Evolutionary conservation across 176 grass and related monocot species (phyloP), one percentile per base, ranked within the genome.

Genomic region (Cenchrus fungigraminus): DNA sequence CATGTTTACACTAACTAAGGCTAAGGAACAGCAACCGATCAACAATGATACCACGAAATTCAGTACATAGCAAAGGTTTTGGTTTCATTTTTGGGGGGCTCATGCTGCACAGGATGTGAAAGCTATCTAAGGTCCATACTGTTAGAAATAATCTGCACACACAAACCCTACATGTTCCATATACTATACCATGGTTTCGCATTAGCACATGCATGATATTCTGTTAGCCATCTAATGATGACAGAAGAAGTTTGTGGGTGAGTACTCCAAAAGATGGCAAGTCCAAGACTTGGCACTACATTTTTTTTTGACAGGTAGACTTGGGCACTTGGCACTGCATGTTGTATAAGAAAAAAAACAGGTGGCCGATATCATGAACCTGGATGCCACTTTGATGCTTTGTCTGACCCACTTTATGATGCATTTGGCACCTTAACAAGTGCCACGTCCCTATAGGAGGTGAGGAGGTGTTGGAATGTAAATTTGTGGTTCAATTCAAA

Each of bases 61-160:
- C 6, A 22, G 54, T 68, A 40, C 14, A 76, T 8, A 70, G 14
- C 11, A 70, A 76, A 65, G 14, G 6, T 13, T 70, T 45, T 58
- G 28, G 14, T 45, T 60, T 67, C 43, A 61, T 42, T 74, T 29
- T 65, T 49, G 47, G 73, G 56, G 32, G 6, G 22, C 28, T 73
- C n/a, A 78, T 73, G 8, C 10, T 84, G 13, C 40, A 32, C 65
- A 87, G 78, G 46, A 84, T 49, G 25, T 56, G 45, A 40, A 82
- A 61, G 44, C 43, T 51, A 54, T 43, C 8, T 45, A 43, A 75
- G 73, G 14, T 3, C 31, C 10, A 57, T 40, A 32, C 52, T 40
- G 52, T 57, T 57, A 8, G 47, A 74, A 53, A 55, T 9, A 75
- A 53, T 42, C 16, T 76, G 73, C 31, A 57, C 12, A n/a, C 4